These are phyloP conservation scores for Bocquillonia castaneifolia DNA, from an alignment of 441 rosid species.

Conservation along the genomic window DNA sequence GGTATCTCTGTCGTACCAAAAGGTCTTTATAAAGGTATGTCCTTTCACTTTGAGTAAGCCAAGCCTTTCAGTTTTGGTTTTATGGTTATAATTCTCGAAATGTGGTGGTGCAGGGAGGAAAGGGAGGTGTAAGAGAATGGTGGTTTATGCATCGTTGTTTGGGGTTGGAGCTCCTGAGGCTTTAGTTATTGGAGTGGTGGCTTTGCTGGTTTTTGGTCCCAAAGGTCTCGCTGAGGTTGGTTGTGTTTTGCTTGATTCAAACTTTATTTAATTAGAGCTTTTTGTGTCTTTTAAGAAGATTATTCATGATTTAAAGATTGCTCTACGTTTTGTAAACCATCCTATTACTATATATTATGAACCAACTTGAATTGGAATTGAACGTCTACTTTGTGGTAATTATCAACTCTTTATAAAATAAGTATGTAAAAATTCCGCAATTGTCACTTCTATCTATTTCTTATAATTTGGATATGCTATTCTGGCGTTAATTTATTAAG, in stretches of 20 bases:
- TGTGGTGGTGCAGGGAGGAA: constrained; percentile 41
- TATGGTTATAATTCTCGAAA: background rate
- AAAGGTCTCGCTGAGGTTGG: constrained; percentile 97
- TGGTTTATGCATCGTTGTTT: constrained; percentile 70
- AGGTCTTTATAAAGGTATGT: constrained; percentile 38
- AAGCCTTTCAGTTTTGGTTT: background rate
- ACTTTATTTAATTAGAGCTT: background rate
- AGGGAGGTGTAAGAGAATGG: constrained; percentile 36
- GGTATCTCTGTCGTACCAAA: constrained; percentile 44
- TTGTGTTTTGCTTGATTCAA: background rate
- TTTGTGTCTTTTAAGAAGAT: background rate
- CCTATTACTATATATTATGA: too few relatives aligned
- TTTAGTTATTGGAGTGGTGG: constrained; percentile 94
- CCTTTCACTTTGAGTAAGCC: background rate
- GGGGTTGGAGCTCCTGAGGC: constrained; percentile 99
- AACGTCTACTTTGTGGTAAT: background rate
- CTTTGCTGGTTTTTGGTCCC: constrained; percentile 95
- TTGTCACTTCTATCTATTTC: too few relatives aligned
- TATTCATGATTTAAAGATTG: background rate
- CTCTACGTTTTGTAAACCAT: background rate
- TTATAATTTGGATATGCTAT: too few relatives aligned
- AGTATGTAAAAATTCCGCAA: too few relatives aligned
- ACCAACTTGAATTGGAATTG: background rate
- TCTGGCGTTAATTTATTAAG: too few relatives aligned
- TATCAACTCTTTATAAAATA: background rate